These are phyloP conservation scores for Ogataea allantospora DNA, from an alignment of 805 yeast genomes.

Conservation along the genomic window DNA sequence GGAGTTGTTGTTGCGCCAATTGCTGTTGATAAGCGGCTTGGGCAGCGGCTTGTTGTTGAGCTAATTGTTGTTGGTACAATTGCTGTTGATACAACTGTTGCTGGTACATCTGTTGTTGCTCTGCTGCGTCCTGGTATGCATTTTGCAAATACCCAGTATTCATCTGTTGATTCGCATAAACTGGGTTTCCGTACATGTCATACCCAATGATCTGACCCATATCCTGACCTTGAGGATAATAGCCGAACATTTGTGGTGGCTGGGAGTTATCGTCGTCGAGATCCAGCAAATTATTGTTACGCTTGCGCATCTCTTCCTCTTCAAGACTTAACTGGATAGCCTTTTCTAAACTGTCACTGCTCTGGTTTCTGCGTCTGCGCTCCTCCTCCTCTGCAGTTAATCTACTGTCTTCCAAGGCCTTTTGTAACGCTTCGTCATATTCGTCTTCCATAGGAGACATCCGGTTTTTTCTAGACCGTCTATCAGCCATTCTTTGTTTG, in stretches of 20 bases:
- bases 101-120: conserved; percentile 15
- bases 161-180: conserved; percentile 50
- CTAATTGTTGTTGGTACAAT: conserved; percentile 25
- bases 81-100: conserved; percentile 26
- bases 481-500: conserved; percentile 26
- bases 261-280: conserved; percentile 43
- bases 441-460: conserved; percentile 37
- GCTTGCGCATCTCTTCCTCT: conserved; percentile 66
- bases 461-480: conserved; percentile 36
- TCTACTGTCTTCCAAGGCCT: conserved; percentile 77
- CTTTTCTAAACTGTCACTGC: conserved; percentile 61
- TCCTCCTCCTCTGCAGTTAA: conserved; percentile 84
- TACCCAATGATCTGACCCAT: conserved; percentile 37
- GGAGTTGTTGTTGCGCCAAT: conserved; percentile 23
- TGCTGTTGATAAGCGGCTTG: conserved; percentile 26
- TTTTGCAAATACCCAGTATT: conserved; percentile 53
- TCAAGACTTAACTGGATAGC: conserved; percentile 73
- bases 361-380: conserved; percentile 48
- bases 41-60: conserved; percentile 2
- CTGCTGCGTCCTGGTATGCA: conserved; percentile 36
- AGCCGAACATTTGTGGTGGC: conserved; percentile 31
- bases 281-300: conserved; percentile 52
- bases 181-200: conserved; percentile 69
- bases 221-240: conserved; percentile 21
- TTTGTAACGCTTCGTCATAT: conserved; percentile 72